Evolutionary conservation across 306 rosid species (phyloP), one percentile per base, ranked within the genome.

Genomic region (Begonia masoniana): DNA sequence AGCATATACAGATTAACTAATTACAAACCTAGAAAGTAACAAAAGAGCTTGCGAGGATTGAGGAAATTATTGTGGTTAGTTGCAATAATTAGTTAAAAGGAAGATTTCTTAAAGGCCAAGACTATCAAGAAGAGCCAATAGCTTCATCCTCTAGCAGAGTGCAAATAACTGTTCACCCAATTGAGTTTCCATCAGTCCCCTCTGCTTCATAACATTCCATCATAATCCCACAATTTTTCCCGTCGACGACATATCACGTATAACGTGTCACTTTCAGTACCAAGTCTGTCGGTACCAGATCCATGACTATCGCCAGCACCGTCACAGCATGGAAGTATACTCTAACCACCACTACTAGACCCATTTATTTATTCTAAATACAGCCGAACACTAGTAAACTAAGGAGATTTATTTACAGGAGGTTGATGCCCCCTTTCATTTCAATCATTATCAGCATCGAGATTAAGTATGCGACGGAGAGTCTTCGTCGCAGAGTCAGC

Each of bases 401-500:
- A 10, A 52, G 57, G 50, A 60, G 42, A 13, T 35, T 43, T 62
- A 53, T 62, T 23, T 54, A 53, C 59, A 62, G 66, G 47, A 62
- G 59, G 36, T 42, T 43, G 59, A 52, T 21, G 59, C 66, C 54
- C 48, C 66, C 52, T 45, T 15, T 3, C 12, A 39, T 2, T 43
- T 53, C 66, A 62, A 12, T 53, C 66, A 62, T 53, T 54, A 43
- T 53, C 66, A 54, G 51, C 45, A 46, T 62, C 59, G 0, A 62
- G 66, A 53, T 62, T 53, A 45, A 62, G 66, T 35, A 62, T 62
- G 59, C 66, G 58, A 53, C 66, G 59, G 3, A 62, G 59, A 45
- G 66, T 62, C 59, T 53, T 43, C 15, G 66, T 62, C 58, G 66
- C 66, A 52, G 66, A 52, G 52, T 53, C 66, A 52, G 45, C 66